Evolutionary conservation across 495 filamentous ascomycete species (phyloP), one percentile per base, ranked within the genome.

Genomic region (Glutinoglossum americanum): DNA sequence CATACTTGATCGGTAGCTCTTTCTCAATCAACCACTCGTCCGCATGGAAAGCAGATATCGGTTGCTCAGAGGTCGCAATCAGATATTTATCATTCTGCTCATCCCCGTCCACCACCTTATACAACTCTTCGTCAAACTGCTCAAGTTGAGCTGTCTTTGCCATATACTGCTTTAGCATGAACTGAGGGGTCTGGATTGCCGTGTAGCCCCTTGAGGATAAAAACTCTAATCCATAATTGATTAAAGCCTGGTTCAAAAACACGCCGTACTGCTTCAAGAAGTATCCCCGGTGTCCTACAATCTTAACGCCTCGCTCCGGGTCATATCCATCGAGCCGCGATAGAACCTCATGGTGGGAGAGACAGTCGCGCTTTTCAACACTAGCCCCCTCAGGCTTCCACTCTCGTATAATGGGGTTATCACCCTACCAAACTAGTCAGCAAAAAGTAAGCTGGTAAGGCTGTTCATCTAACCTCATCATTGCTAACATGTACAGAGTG

Each of bases 121-220:
- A 98, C 41, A 97, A 70, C 65, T 97, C 89, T 68, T 98, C 92
- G 62, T 97, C 92, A 64, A 97, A 98, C 62, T 97, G 85, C 65
- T 90, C 87, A 19, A 98, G 80, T 71, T 98, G 93, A 3, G 92
- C 92, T 0, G 92, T 98, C 73, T 96, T 96, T n/a, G 88, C 92
- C 93, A 97, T 97, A 68, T 85, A 82, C 41, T 94, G 85, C 70
- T 81, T 83, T 55, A 90, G 76, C 92, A 97, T 97, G 73, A 98
- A 94, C 62, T 89, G 88, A 1, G 92, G 92, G 11, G 90, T 87
- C 66, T 94, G 87, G 57, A 92, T 83, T 1, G 87, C 81, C n/a
- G 74, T 88, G 70, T 93, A 97, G 15, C 85, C 75, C 71, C 81
- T 72, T 67, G 70, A 69, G 67, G 76, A 76, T 19, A 97, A 77